phyloP scores from a whole-genome alignment of 2,329 filamentous ascomycete species.

The Juglanconis oblonga region DNA sequence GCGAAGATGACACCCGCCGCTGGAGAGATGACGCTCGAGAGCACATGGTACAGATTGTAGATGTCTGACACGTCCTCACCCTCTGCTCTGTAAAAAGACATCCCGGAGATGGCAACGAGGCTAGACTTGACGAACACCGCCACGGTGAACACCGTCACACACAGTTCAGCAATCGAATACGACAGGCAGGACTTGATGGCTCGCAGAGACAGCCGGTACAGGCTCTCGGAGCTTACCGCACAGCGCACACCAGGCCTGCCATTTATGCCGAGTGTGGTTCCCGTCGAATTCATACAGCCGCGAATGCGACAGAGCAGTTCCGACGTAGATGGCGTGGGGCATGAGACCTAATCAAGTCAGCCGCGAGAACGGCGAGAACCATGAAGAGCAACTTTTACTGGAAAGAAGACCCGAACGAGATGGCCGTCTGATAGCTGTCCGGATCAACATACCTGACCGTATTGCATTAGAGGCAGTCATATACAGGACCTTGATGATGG shows the following conservation, averaged over 20 bases:
- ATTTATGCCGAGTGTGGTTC: slow-evolving; percentile 33
- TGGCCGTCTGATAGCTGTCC: slow-evolving; percentile 26
- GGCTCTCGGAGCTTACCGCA: slow-evolving; percentile 28
- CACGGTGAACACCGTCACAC: slow-evolving; percentile 71
- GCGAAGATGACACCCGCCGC: slow-evolving; percentile 70
- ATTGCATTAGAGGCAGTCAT: slow-evolving; percentile 1
- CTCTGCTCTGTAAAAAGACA: slow-evolving; percentile 59
- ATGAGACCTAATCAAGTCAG: slow-evolving; percentile 45
- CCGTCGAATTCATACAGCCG: slow-evolving; percentile 61
- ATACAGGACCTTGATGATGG: slow-evolving; percentile 28
- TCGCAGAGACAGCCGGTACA: slow-evolving; percentile 64
- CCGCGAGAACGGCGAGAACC: slow-evolving; percentile 37
- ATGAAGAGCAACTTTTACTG: slow-evolving; percentile 63
- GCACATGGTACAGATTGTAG: slow-evolving; percentile 51
- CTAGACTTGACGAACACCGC: slow-evolving; percentile 77
- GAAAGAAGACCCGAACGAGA: slow-evolving; percentile 61
- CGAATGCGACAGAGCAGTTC: slow-evolving; percentile 62
- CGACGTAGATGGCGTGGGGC: slow-evolving; percentile 64
- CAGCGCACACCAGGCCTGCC: slow-evolving; percentile 1
- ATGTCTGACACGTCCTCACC: slow-evolving; percentile 72
- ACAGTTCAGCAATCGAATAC: slow-evolving; percentile 68
- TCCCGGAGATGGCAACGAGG: slow-evolving; percentile 75
- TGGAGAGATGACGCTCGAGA: slow-evolving; percentile 65
- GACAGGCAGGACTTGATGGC: slow-evolving; percentile 71
- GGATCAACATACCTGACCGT: slow-evolving; percentile 18